Conservation (phyloP, 2,329 filamentous ascomycete genomes). For the Colletotrichum sublineola region DNA sequence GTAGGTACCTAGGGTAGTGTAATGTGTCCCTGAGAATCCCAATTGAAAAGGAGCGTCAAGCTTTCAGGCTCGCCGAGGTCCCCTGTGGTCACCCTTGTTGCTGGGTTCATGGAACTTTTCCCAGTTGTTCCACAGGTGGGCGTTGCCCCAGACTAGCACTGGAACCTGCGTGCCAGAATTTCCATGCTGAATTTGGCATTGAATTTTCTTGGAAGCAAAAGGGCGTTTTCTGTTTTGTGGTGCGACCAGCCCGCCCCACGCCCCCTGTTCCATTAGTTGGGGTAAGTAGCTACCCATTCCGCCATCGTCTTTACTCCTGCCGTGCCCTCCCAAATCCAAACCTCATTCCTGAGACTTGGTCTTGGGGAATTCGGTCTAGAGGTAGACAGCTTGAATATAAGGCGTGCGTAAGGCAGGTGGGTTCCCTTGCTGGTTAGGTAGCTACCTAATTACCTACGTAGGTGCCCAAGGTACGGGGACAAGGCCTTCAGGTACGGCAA, state of each 20-base stretch:
- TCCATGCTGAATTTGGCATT: slow-evolving; percentile 14
- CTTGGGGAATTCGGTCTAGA: neutral
- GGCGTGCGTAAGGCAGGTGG: neutral
- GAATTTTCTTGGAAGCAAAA: neutral
- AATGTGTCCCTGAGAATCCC: neutral
- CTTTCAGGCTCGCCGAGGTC: slow-evolving; percentile 29
- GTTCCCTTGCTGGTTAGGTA: too few relatives aligned
- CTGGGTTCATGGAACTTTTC: slow-evolving; percentile 21
- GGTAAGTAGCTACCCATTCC: neutral
- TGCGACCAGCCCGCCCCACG: neutral
- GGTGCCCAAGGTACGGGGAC: neutral
- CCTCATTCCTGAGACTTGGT: neutral
- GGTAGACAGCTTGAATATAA: neutral
- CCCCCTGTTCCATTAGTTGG: neutral
- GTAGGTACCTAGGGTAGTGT: too few relatives aligned
- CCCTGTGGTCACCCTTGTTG: slow-evolving; percentile 32
- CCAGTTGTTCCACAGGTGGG: slow-evolving; percentile 16
- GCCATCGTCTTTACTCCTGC: neutral
- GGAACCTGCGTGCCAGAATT: neutral
- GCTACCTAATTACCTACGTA: too few relatives aligned
- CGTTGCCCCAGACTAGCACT: slow-evolving; percentile 8
- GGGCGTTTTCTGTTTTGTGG: neutral
- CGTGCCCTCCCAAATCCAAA: neutral
- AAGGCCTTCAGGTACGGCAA: neutral
- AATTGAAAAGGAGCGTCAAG: slow-evolving; percentile 24